A percentile compares a stretch with the other conserved stretches of the same genome.
These are phyloP conservation scores for Yamadazyma laniorum DNA, from an alignment of 805 yeast genomes.

Conservation along the genomic window DNA sequence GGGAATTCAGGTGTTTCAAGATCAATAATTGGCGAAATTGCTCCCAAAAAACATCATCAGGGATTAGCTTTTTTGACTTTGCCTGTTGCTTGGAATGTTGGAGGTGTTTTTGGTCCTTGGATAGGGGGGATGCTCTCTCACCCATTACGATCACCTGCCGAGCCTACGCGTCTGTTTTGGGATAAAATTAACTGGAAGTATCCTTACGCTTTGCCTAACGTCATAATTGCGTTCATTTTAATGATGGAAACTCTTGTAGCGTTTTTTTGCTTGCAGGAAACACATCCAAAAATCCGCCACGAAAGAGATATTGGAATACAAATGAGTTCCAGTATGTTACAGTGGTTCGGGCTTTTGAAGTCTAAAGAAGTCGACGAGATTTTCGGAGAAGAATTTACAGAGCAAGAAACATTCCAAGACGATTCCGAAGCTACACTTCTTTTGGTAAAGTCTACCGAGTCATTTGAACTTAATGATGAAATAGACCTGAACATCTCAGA, in stretches of 20 bases:
- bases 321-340: neutral
- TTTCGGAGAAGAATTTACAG: neutral
- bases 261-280: conserved; percentile 24
- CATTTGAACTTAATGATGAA: neutral
- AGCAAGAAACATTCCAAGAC: neutral
- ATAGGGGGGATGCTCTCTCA: conserved; percentile 14
- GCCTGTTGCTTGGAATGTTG: conserved; percentile 17
- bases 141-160: conserved; percentile 13
- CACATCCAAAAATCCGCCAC: conserved; percentile 14
- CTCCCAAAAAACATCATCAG: conserved; percentile 13
- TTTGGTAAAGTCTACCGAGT: conserved; percentile 1
- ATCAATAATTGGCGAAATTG: conserved; percentile 17
- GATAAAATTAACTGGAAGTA: conserved; percentile 4
- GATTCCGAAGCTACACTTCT: conserved; percentile 5
- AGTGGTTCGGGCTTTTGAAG: neutral
- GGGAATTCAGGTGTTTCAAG: conserved; percentile 15
- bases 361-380: neutral
- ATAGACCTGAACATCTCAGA: too few relatives aligned
- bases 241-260: conserved; percentile 15
- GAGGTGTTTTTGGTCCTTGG: conserved; percentile 16
- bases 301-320: conserved; percentile 19
- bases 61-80: conserved; percentile 15
- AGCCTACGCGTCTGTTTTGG: neutral
- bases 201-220: conserved; percentile 25
- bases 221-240: conserved; percentile 21